Percentiles rank a stretch among this genome's conserved stretches.
These are phyloP conservation scores for Cryphonectria parasitica DNA, from an alignment of 2,329 filamentous ascomycete species.

Conservation along the genomic window DNA sequence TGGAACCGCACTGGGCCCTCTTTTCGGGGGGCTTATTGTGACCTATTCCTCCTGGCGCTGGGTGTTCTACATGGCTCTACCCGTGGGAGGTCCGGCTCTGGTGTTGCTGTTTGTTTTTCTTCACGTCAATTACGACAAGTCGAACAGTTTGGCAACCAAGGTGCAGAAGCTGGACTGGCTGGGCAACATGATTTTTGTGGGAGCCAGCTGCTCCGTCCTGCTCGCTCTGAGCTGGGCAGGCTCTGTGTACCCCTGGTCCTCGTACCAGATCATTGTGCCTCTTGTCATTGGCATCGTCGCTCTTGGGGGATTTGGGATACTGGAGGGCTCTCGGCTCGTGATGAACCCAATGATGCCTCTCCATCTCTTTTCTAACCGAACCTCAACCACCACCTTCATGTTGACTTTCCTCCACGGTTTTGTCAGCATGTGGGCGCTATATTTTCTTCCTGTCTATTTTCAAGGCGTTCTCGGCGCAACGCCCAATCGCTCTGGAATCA, in stretches of 20 bases:
- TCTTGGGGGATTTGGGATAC: background rate
- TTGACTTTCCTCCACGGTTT: background rate
- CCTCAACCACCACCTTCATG: background rate
- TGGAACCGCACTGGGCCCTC: constrained; percentile 7
- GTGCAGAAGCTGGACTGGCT: constrained; percentile 15
- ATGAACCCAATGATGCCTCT: constrained; percentile 44
- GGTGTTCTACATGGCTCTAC: constrained; percentile 35
- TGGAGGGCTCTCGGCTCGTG: constrained; percentile 16
- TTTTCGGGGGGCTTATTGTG: constrained; percentile 16
- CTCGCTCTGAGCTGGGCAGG: constrained; percentile 9
- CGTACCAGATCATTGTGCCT: constrained; percentile 5
- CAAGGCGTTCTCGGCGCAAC: background rate
- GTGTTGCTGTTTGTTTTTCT: constrained; percentile 35
- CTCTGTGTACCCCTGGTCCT: constrained; percentile 5
- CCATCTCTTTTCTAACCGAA: constrained; percentile 43
- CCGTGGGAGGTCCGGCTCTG: constrained; percentile 37
- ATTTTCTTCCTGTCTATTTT: background rate
- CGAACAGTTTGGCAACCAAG: background rate
- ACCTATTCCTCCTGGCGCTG: constrained; percentile 18
- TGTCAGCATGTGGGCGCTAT: background rate
- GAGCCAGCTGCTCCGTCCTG: background rate
- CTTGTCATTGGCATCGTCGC: background rate
- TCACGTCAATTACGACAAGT: constrained; percentile 10
- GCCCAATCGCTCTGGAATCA: background rate
- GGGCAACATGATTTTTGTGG: constrained; percentile 13